Evolutionary conservation across 2,329 filamentous ascomycete species (phyloP), one percentile per base, ranked within the genome.

Genomic region (Aaosphaeria arxii): DNA sequence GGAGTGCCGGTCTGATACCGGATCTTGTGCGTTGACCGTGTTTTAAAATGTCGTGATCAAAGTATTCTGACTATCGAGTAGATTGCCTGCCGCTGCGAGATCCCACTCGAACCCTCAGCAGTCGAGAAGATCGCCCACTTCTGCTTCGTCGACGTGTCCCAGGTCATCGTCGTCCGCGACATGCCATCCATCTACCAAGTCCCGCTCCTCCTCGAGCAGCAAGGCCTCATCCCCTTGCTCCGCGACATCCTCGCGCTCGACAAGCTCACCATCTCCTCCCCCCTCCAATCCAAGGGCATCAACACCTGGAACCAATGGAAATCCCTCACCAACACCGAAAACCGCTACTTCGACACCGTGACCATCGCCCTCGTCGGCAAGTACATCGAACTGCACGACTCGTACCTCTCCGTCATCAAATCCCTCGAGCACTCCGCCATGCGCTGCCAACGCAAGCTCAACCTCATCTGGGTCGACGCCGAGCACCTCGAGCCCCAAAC

Each of bases 121-220:
- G 85, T 92, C 43, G 80, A 87, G 54, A 97, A 99, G 76, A 90
- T 99, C 54, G 91, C 92, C 52, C 83, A 84, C 63, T 89, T 86
- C 73, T 97, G 92, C 71, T 89, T 96, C 66, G 87, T 96, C 42
- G 89, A 95, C 46, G 74, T 81, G 7, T 81, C 91, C 56, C 90
- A 96, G 66, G 90, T 97, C 40, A 77, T 97, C 53, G 88, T 84
- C 7, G 91, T 99, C 7, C 86, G 87, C 58, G 87, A 97, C 69
- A 89, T 97, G 72, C 79, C 86, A 17, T 91, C 91, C 9, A 95
- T 89, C 45, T 99, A 99, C 73, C 91, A 96, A 56, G 92, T 97
- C 3, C 94, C 94, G 1, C 78, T 96, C n/a, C 86, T 97, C 28
- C 85, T 97, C 11, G 83, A 92, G 59, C 80, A 91, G 57, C 89